A percentile compares a stretch with the other conserved stretches of the same genome.
phyloP scores from a whole-genome alignment of 805 yeast genomes.

The Citeromyces nyonsensis region DNA sequence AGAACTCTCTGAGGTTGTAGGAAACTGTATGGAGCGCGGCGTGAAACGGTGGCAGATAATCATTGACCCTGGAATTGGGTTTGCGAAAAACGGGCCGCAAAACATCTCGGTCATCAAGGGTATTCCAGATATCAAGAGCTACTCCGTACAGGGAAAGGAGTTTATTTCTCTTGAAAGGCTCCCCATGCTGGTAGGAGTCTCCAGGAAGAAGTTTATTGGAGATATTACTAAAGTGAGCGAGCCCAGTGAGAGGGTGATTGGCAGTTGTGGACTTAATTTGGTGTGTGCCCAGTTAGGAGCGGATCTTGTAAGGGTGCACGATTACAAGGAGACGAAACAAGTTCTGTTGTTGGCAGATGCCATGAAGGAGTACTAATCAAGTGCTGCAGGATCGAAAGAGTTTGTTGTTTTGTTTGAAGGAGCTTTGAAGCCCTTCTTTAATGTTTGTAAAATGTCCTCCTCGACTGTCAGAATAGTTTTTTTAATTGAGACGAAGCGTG shows the following conservation, averaged over 20 bases:
- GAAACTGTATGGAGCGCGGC: slow-evolving; percentile 43
- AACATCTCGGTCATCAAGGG: slow-evolving; percentile 51
- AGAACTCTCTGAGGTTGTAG: slow-evolving; percentile 46
- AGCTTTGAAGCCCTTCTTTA: no score
- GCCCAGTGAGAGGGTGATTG: slow-evolving; percentile 51
- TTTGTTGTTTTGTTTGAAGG: no score
- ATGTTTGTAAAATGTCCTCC: no score
- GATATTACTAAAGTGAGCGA: slow-evolving; percentile 39
- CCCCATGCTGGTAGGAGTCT: slow-evolving; percentile 73
- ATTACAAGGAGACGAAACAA: slow-evolving; percentile 37
- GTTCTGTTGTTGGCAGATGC: slow-evolving; percentile 5
- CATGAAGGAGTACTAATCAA: slow-evolving; percentile 4
- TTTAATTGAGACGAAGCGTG: no score
- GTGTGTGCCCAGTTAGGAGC: slow-evolving; percentile 61
- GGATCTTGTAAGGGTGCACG: slow-evolving; percentile 83
- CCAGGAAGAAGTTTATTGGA: slow-evolving; percentile 81
- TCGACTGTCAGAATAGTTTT: no score
- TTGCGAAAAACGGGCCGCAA: slow-evolving; percentile 71
- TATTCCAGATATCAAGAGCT: slow-evolving; percentile 27
- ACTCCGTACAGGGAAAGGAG: slow-evolving; percentile 15
- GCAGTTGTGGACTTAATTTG: slow-evolving; percentile 63
- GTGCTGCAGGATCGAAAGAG: no score
- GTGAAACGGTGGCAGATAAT: slow-evolving; percentile 83
- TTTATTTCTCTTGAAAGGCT: slow-evolving; percentile 32
- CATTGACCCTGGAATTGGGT: slow-evolving; percentile 91